These are phyloP conservation scores for Cyamopsis tetragonoloba DNA, from an alignment of 306 rosid species.

Conservation along the genomic window DNA sequence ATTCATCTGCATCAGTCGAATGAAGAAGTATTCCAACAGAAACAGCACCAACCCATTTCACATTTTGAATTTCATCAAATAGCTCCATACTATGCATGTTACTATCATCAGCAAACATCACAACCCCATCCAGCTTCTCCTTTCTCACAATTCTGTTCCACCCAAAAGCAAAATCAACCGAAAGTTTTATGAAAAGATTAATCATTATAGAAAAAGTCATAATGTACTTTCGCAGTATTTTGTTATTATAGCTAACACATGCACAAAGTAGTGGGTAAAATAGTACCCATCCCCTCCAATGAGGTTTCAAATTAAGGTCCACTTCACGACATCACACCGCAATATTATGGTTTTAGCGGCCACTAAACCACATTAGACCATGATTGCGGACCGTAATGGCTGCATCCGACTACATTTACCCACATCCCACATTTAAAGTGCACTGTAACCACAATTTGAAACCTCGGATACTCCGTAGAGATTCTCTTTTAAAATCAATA, in stretches of 20 bases:
- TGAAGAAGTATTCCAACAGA: slow-evolving; percentile 89
- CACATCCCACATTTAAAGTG: no score
- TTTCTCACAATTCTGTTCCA: slow-evolving; percentile 77
- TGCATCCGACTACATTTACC: no score
- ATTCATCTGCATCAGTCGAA: slow-evolving; percentile 39
- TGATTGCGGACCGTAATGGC: no score
- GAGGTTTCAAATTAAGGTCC: background rate
- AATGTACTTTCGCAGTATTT: slow-evolving; percentile 2
- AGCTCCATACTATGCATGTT: slow-evolving; percentile 97
- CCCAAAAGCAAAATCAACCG: slow-evolving; percentile 31
- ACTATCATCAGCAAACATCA: slow-evolving; percentile 96
- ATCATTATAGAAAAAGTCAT: background rate
- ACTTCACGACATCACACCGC: no score
- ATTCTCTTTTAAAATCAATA: no score
- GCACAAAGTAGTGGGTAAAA: background rate
- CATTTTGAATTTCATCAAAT: slow-evolving; percentile 82
- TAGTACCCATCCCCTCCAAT: background rate
- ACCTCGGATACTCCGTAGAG: no score
- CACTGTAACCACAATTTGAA: no score
- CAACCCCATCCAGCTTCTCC: slow-evolving; percentile 81
- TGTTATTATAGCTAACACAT: background rate
- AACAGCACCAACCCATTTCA: slow-evolving; percentile 89
- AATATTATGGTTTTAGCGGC: no score
- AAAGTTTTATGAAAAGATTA: slow-evolving; percentile 4
- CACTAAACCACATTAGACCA: no score